Conservation (phyloP, 179 eudicot species). For the Silene coronaria region DNA sequence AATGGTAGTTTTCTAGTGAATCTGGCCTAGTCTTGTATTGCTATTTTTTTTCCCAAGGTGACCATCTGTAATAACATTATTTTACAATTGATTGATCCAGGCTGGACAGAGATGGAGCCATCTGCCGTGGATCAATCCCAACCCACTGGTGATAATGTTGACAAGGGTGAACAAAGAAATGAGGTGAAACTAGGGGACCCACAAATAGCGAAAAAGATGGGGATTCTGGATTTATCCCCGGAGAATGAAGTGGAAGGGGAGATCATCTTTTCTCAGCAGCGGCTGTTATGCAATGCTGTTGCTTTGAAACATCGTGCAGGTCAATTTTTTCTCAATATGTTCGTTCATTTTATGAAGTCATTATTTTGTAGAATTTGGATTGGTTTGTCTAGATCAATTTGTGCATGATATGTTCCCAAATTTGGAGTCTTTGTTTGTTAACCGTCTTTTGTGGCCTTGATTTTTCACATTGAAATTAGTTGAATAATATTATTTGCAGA, state of each 20-base stretch:
- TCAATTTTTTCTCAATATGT: slow-evolving; percentile 35
- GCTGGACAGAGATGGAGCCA: slow-evolving; percentile 29
- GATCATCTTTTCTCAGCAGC: slow-evolving; percentile 62
- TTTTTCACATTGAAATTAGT: slow-evolving; percentile 1
- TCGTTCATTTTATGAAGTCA: not conserved
- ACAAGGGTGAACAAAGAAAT: slow-evolving; percentile 20
- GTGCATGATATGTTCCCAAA: not conserved
- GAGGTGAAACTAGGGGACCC: slow-evolving; percentile 36
- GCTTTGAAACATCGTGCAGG: slow-evolving; percentile 55
- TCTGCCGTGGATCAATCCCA: slow-evolving; percentile 32
- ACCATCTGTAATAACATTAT: slow-evolving; percentile 10
- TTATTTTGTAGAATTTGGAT: not conserved
- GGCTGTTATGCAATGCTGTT: slow-evolving; percentile 50
- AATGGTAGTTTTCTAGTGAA: slow-evolving; percentile 36
- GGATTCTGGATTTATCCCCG: slow-evolving; percentile 46
- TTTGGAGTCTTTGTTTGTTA: not conserved
- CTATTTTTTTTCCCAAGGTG: not conserved
- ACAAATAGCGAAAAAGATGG: slow-evolving; percentile 38
- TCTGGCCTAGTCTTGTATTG: not conserved
- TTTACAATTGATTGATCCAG: slow-evolving; percentile 33
- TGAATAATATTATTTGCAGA: slow-evolving; percentile 40
- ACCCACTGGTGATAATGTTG: slow-evolving; percentile 35
- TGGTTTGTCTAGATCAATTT: not conserved
- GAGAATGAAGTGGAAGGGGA: slow-evolving; percentile 86
- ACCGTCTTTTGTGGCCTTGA: not conserved